Percentiles rank a stretch among this genome's conserved stretches.
Evolutionary conservation across 768 basidiomycete genomes (phyloP).

Genomic region (Auricularia auricula-judae): DNA sequence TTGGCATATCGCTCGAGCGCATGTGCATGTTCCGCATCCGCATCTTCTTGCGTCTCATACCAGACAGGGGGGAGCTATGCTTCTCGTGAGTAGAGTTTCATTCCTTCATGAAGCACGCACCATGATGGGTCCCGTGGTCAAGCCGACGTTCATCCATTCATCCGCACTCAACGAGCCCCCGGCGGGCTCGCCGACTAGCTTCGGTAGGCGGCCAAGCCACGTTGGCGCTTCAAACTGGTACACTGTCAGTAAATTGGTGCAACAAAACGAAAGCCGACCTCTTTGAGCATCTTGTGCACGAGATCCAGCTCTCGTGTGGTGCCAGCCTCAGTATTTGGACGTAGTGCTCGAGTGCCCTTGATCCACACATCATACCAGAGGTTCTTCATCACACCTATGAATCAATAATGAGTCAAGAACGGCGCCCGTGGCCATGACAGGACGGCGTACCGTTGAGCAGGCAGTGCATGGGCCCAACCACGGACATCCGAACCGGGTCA

Average conservation of each 20-base stretch:
- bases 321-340: neutral
- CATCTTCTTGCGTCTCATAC: no score
- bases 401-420: no score
- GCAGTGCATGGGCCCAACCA: constrained; percentile 26
- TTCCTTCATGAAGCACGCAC: neutral
- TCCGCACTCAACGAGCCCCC: neutral
- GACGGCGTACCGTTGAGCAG: constrained; percentile 17
- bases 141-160: neutral
- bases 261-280: no score
- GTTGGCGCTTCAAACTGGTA: constrained; percentile 1
- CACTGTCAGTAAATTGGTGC: no score
- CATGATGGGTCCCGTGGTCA: neutral
- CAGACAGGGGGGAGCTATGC: no score
- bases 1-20: no score
- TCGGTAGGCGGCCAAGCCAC: neutral
- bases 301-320: constrained; percentile 1
- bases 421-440: neutral
- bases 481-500: constrained; percentile 15
- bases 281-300: neutral
- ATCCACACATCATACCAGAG: constrained; percentile 9
- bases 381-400: constrained; percentile 9
- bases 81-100: no score
- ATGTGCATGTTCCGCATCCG: no score
- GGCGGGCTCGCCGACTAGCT: neutral
- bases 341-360: neutral